Percentiles rank a stretch among this genome's conserved stretches.
phyloP scores from a whole-genome alignment of 305 asterid species.

The Fraxinus baroniana region DNA sequence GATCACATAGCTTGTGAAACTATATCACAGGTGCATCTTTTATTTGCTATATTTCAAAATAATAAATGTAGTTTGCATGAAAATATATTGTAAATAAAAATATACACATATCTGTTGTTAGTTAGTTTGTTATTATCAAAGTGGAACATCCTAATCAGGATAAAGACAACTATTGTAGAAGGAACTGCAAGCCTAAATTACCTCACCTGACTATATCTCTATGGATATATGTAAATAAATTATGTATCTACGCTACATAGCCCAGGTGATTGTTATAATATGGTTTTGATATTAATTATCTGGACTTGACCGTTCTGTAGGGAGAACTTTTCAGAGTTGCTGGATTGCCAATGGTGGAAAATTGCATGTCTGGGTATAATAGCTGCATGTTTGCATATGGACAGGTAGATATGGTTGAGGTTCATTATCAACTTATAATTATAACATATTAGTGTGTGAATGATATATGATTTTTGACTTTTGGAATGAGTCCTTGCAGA shows the following conservation, averaged over 20 bases:
- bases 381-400: constrained; percentile 97
- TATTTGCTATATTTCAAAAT: not conserved
- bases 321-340: constrained; percentile 72
- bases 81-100: not conserved
- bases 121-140: constrained; percentile 11
- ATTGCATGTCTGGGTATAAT: constrained; percentile 87
- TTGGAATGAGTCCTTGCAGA: constrained; percentile 41
- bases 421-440: constrained; percentile 11
- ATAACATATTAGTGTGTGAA: not conserved
- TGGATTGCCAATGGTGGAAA: constrained; percentile 88
- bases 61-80: not conserved
- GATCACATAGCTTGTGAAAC: constrained; percentile 79
- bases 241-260: not conserved
- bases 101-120: not conserved
- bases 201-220: not conserved
- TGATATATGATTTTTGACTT: not conserved
- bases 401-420: constrained; percentile 43
- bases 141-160: constrained; percentile 1
- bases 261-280: constrained; percentile 3
- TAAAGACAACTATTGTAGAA: not conserved
- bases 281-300: constrained; percentile 16
- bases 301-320: constrained; percentile 31
- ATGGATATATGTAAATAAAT: constrained; percentile 4
- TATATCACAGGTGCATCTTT: constrained; percentile 62
- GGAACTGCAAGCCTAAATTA: constrained; percentile 2